Base-by-base conservation (phyloP, 2,329 filamentous ascomycete species). In the Fusarium bactridioides region DNA sequence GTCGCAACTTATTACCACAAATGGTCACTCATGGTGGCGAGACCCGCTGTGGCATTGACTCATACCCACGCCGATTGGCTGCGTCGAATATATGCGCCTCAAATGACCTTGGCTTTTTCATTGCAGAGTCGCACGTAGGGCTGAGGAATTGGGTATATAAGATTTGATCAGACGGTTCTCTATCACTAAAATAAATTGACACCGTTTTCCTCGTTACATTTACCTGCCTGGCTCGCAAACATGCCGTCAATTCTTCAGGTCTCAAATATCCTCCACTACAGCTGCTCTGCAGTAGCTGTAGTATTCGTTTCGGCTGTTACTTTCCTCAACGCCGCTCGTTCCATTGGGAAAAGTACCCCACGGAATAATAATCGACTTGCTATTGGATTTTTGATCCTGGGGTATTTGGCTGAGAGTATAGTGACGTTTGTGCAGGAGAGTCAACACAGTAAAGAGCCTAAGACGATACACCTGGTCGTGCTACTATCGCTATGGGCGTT, bases 241-340 rank as follows among this genome's bases (percentile, higher is more conserved):
- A 73, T 73, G 70, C 27, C 55, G n/a, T 50, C 51, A 64, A 58
- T 59, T 7, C 27, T 43, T 21, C 67, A 61, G 60, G 45, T 29
- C 15, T 64, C 48, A 1, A 55, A 41, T 6, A 31, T 43, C n/a
- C 73, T 76, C 8, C 71, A 77, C 64, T 73, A 71, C 41, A 43
- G 25, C 38, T 67, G 67, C 8, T 64, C 69, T 11, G 3, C 61
- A 23, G 44, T 55, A 1, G 41, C 43, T 16, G 38, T 53, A 15
- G 31, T 23, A 0, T 65, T 63, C 21, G 61, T 67, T 23, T 43
- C 61, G 11, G 27, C 21, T 9, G n/a, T 38, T 5, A 27, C 48
- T 7, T 7, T 77, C 6, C 15, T 45, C 25, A 60, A 56, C 19
- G 50, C 29, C 7, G 57, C 44, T 25, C 37, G 41, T 12, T 29